Evolutionary conservation across 2,329 filamentous ascomycete genomes (phyloP).

Genomic region (Paecilomyces fulvus): DNA sequence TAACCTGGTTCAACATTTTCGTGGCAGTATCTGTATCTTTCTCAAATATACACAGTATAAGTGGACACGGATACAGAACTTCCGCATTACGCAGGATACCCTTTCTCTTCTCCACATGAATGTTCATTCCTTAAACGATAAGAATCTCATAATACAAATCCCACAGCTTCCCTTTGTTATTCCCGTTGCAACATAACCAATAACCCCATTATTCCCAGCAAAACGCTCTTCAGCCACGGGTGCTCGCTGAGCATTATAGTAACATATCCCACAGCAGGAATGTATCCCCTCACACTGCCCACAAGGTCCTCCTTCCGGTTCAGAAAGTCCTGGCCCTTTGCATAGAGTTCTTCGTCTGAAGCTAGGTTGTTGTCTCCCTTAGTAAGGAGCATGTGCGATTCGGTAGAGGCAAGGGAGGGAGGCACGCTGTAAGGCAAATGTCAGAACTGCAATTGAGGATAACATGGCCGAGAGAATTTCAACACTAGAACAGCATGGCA

Average conservation of each 20-base stretch:
- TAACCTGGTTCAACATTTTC: no score
- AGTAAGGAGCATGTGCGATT: conserved; percentile 61
- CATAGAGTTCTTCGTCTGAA: conserved; percentile 89
- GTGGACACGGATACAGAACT: no score
- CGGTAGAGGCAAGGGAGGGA: conserved; percentile 5
- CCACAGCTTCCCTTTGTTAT: conserved; percentile 34
- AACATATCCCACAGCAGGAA: conserved; percentile 93
- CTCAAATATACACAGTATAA: no score
- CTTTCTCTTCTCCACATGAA: not conserved
- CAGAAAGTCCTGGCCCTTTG: conserved; percentile 76
- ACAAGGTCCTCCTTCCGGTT: conserved; percentile 78
- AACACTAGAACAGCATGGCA: not conserved
- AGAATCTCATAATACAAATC: not conserved
- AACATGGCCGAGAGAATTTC: not conserved
- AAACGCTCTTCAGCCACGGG: conserved; percentile 91
- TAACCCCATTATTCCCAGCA: conserved; percentile 90
- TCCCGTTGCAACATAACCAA: conserved; percentile 89
- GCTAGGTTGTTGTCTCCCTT: conserved; percentile 96
- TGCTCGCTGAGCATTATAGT: conserved; percentile 93
- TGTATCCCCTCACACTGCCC: conserved; percentile 82
- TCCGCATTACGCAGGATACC: no score
- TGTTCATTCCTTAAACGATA: not conserved
- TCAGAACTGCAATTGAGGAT: conserved; percentile 1
- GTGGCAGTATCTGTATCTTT: no score
- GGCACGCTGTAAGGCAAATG: conserved; percentile 13